A percentile compares a stretch with the other conserved stretches of the same genome.
phyloP scores from a whole-genome alignment of 306 rosid genomes.

The Vicia faba region DNA sequence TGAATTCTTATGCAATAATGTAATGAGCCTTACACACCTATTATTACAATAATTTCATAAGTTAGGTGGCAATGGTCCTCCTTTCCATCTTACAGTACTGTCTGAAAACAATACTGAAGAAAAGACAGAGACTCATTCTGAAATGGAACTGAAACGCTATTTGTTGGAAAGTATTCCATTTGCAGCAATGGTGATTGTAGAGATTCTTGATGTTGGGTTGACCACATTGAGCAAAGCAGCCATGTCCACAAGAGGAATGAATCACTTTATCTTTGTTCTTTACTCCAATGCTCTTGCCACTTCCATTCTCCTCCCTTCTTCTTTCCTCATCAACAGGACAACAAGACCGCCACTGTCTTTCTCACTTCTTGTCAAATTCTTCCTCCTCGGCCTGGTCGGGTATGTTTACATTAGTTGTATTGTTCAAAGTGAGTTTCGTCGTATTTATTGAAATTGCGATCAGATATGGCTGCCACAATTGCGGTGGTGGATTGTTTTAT shows the following conservation, averaged over 20 bases:
- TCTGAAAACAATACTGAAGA: too few relatives aligned
- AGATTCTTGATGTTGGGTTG: constrained; percentile 48
- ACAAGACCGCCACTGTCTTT: constrained; percentile 41
- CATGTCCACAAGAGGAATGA: constrained; percentile 52
- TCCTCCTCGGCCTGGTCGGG: constrained; percentile 52
- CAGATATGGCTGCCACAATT: too few relatives aligned
- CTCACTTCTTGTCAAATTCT: constrained; percentile 48
- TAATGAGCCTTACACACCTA: not conserved
- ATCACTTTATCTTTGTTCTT: constrained; percentile 48
- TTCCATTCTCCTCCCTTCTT: constrained; percentile 44
- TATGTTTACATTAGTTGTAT: constrained; percentile 22
- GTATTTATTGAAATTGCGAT: not conserved
- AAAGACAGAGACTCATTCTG: not conserved
- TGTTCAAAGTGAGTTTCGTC: not conserved
- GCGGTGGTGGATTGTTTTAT: too few relatives aligned
- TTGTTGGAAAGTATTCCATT: constrained; percentile 33
- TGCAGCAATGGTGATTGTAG: constrained; percentile 46
- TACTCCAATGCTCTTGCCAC: constrained; percentile 58
- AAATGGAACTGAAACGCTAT: constrained; percentile 16
- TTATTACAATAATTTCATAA: not conserved
- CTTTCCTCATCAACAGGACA: constrained; percentile 44
- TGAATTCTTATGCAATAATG: not conserved
- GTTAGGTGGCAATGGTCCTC: not conserved
- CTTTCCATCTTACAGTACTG: not conserved
- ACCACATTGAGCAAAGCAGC: constrained; percentile 50